phyloP scores from a whole-genome alignment of 371 early-diverging fungal genomes.

The Rhizoclosmatium hyalinum region DNA sequence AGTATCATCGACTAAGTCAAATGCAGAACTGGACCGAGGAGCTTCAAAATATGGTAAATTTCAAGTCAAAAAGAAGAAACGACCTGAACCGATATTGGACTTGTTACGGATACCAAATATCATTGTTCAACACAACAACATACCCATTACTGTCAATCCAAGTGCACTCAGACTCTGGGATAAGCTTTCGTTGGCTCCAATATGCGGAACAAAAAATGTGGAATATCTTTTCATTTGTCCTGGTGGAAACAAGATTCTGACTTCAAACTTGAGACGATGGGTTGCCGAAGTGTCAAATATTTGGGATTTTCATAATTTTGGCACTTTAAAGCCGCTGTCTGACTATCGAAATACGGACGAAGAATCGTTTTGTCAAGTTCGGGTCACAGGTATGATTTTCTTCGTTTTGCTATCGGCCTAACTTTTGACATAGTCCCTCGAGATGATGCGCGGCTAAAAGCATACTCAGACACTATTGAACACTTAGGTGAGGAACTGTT shows the following conservation, averaged over 20 bases:
- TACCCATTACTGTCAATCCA: constrained; percentile 5
- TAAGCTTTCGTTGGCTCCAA: constrained; percentile 11
- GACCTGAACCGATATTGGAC: constrained; percentile 18
- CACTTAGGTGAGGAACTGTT: neutral
- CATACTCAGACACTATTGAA: constrained; percentile 7
- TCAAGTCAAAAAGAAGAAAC: constrained; percentile 23
- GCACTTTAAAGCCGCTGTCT: neutral
- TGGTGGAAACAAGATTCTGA: neutral
- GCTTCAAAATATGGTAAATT: constrained; percentile 28
- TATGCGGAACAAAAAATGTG: constrained; percentile 14
- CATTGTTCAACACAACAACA: constrained; percentile 12
- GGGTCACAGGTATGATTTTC: neutral
- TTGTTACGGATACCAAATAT: constrained; percentile 3
- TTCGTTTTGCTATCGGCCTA: neutral
- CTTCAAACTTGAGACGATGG: constrained; percentile 14
- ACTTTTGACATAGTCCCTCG: neutral
- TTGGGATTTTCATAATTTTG: constrained; percentile 26
- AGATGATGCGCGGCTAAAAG: constrained; percentile 3
- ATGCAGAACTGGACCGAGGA: constrained; percentile 9
- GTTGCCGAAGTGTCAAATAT: constrained; percentile 12
- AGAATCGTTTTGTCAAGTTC: constrained; percentile 2
- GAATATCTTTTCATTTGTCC: constrained; percentile 17
- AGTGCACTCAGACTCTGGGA: constrained; percentile 18
- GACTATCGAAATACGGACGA: neutral
- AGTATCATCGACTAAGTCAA: neutral